phyloP scores from a whole-genome alignment of 2,329 filamentous ascomycete species.

The Trichoderma simmonsii region DNA sequence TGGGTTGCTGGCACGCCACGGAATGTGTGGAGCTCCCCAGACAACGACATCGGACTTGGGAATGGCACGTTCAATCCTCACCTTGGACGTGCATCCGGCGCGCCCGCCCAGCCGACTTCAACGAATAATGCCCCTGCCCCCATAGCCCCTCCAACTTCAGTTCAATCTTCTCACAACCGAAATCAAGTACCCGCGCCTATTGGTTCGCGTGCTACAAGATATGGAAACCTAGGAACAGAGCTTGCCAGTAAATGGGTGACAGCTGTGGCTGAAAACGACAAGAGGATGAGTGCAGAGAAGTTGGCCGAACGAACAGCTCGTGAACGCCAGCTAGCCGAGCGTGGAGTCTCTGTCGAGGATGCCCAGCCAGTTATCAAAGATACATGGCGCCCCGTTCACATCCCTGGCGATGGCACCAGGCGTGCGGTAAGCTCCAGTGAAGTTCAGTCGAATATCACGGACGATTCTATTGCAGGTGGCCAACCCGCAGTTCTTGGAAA shows the following conservation, averaged over 20 bases:
- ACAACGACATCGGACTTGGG: constrained; percentile 67
- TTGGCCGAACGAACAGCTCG: constrained; percentile 40
- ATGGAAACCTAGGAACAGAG: constrained; percentile 29
- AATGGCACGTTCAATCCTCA: constrained; percentile 73
- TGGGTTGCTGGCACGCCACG: constrained; percentile 49
- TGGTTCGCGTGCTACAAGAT: constrained; percentile 31
- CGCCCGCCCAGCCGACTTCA: constrained; percentile 33
- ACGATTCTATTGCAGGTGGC: constrained; percentile 25
- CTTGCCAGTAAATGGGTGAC: constrained; percentile 42
- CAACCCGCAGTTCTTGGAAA: constrained; percentile 31
- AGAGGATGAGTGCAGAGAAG: constrained; percentile 40
- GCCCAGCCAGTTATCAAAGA: constrained; percentile 50
- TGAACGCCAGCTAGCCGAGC: constrained; percentile 44
- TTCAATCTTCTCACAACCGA: constrained; percentile 28
- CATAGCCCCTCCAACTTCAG: constrained; percentile 38
- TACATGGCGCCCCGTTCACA: constrained; percentile 49
- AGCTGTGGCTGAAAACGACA: constrained; percentile 46
- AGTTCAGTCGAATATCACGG: constrained; percentile 27
- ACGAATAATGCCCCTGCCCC: constrained; percentile 44
- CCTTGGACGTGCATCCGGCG: constrained; percentile 48
- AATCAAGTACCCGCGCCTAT: constrained; percentile 33
- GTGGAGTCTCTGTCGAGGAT: constrained; percentile 44
- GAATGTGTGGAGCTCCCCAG: constrained; percentile 75
- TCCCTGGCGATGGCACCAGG: constrained; percentile 37
- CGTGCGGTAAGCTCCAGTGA: constrained; percentile 28